phyloP scores from a whole-genome alignment of 2,329 filamentous ascomycete genomes.

The Dichotomopilus funicola region DNA sequence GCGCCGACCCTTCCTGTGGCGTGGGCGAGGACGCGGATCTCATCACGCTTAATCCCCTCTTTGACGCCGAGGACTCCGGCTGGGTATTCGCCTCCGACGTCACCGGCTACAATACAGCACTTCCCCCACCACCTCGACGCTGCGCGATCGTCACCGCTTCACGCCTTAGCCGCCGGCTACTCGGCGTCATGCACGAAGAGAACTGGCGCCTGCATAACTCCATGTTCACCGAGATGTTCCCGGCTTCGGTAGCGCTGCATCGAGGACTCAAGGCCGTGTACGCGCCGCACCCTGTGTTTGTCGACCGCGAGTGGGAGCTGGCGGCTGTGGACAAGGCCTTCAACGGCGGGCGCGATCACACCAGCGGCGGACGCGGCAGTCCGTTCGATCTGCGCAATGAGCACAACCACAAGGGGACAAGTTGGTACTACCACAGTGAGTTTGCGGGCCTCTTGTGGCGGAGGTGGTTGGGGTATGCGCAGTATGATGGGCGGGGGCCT shows the following conservation, averaged over 20 bases:
- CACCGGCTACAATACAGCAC: conserved; percentile 55
- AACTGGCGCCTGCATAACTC: conserved; percentile 59
- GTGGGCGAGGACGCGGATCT: conserved; percentile 67
- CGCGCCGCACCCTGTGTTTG: conserved; percentile 74
- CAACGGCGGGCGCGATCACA: conserved; percentile 66
- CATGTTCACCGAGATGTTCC: conserved; percentile 79
- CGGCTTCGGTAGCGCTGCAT: conserved; percentile 62
- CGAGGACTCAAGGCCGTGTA: conserved; percentile 74
- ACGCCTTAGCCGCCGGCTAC: conserved; percentile 58
- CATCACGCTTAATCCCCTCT: conserved; percentile 71
- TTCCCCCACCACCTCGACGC: conserved; percentile 56
- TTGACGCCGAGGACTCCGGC: conserved; percentile 62
- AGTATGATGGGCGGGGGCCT: conserved; percentile 44
- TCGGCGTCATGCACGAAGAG: conserved; percentile 69
- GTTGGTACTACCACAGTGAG: conserved; percentile 77
- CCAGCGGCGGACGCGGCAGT: conserved; percentile 56
- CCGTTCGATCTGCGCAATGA: conserved; percentile 65
- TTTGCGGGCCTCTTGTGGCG: conserved; percentile 75
- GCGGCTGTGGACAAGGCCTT: conserved; percentile 67
- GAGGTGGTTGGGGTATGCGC: conserved; percentile 62
- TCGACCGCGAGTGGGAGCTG: conserved; percentile 68
- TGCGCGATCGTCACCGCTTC: conserved; percentile 66
- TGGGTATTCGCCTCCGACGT: conserved; percentile 68
- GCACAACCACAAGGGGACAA: conserved; percentile 75
- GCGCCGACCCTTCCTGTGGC: conserved; percentile 47